Conservation (phyloP, 129 eudicot genomes). For the Tagetes erecta region DNA sequence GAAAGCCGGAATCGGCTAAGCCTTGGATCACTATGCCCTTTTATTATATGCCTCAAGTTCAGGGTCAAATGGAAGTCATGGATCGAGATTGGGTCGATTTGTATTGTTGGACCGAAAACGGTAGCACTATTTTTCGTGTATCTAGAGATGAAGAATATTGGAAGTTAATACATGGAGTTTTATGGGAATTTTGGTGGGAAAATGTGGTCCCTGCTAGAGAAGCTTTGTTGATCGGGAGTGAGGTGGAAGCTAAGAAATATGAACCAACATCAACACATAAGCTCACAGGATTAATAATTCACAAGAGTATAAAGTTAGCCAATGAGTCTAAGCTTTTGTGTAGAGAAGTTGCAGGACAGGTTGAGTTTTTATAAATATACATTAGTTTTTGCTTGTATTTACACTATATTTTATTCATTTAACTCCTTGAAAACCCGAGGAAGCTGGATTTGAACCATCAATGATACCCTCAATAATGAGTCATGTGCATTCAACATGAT, state of each 20-base stretch:
- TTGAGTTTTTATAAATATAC: slow-evolving; percentile 48
- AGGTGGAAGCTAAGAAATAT: slow-evolving; percentile 61
- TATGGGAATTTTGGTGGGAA: slow-evolving; percentile 96
- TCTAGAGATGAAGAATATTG: slow-evolving; percentile 73
- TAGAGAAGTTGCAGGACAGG: slow-evolving; percentile 79
- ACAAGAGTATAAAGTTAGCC: slow-evolving; percentile 67
- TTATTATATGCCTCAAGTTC: slow-evolving; percentile 97
- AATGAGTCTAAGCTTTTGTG: slow-evolving; percentile 69
- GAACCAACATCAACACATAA: slow-evolving; percentile 69
- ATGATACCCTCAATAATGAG: no score
- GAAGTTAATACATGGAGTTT: slow-evolving; percentile 66
- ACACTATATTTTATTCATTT: slow-evolving; percentile 5
- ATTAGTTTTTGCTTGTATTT: not conserved
- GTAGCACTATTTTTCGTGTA: slow-evolving; percentile 84
- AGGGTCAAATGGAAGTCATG: slow-evolving; percentile 99
- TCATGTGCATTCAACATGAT: no score
- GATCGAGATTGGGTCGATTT: slow-evolving; percentile 93
- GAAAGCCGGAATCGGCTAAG: slow-evolving; percentile 69
- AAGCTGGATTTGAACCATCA: not conserved
- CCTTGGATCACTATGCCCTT: slow-evolving; percentile 90
- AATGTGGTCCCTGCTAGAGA: slow-evolving; percentile 86
- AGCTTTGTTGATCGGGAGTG: slow-evolving; percentile 59
- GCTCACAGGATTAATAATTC: slow-evolving; percentile 61
- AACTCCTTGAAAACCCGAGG: not conserved
- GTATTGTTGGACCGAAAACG: slow-evolving; percentile 92